These are phyloP conservation scores for Claviceps humidiphila DNA, from an alignment of 2,329 filamentous ascomycete genomes.

Conservation along the genomic window DNA sequence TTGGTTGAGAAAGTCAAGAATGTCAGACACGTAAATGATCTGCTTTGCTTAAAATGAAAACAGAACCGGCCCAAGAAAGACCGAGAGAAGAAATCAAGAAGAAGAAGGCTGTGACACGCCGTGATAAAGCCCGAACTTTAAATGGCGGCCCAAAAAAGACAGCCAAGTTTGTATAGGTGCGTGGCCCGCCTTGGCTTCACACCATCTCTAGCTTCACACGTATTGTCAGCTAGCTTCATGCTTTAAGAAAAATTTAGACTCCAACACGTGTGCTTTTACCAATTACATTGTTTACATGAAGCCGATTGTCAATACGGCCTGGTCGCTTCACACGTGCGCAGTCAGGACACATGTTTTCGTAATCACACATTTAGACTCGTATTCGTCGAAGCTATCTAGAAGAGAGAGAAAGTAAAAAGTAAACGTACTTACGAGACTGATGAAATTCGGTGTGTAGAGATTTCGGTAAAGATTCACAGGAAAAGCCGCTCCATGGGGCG, in stretches of 20 bases:
- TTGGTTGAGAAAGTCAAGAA: too few relatives aligned
- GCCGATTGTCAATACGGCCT: background rate
- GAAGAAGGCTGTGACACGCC: too few relatives aligned
- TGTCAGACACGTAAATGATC: too few relatives aligned
- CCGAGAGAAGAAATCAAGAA: too few relatives aligned
- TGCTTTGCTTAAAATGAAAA: too few relatives aligned
- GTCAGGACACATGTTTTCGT: background rate
- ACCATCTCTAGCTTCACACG: background rate
- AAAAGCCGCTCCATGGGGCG: conserved; percentile 31
- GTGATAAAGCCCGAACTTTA: background rate
- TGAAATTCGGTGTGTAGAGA: conserved; percentile 26
- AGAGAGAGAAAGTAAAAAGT: too few relatives aligned
- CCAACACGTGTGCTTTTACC: background rate
- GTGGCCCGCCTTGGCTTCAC: background rate
- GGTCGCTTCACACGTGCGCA: background rate
- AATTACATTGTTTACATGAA: too few relatives aligned
- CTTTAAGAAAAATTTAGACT: background rate
- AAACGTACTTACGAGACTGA: background rate
- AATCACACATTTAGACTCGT: background rate
- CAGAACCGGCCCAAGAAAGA: too few relatives aligned
- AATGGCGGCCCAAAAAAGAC: background rate
- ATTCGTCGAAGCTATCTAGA: too few relatives aligned
- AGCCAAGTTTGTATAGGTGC: background rate
- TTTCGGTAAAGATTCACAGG: conserved; percentile 30
- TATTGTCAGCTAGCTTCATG: background rate